These are phyloP conservation scores for Dictyostelium discoideum DNA, from an alignment of 78 protist species.

Conservation along the genomic window dicty_2.7 NC_007089.4:5100501-5101000, in stretches of 20 bases:
- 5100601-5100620: no score
- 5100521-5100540: slow-evolving; percentile 60
- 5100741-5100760: not conserved
- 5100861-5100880: not conserved
- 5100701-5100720: slow-evolving; percentile 10
- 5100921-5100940: not conserved
- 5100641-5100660: not conserved
- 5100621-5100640: not conserved
- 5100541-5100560: not conserved
- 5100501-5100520: not conserved
- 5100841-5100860: not conserved
- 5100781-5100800: not conserved
- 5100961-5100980: not conserved
- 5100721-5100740: not conserved
- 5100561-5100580: not conserved
- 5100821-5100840: not conserved
- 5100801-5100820: not conserved
- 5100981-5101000: not conserved
- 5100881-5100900: not conserved
- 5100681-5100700: slow-evolving; percentile 8
- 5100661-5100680: not conserved
- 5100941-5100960: not conserved
- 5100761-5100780: not conserved
- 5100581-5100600: not conserved
- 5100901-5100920: not conserved